These are phyloP conservation scores for Gracilaria caudata DNA, from an alignment of 23 red algal species.

Conservation along the genomic window DNA sequence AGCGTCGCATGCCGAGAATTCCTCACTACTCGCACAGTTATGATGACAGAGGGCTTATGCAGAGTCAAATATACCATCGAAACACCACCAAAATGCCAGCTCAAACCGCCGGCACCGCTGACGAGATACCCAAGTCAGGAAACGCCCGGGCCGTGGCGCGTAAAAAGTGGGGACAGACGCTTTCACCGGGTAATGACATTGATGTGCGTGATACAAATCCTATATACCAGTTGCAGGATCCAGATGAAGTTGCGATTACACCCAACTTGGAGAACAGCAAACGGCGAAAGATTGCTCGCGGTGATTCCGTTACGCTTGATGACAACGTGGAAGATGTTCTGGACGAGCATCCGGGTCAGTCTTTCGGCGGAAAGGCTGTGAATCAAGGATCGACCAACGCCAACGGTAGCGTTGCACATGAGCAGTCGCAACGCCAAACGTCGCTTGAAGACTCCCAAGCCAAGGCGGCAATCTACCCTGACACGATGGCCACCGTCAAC, in stretches of 20 bases:
- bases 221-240: not conserved
- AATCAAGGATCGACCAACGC: not conserved
- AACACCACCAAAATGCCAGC: conserved; percentile 34
- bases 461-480: not conserved
- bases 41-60: not conserved
- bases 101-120: not conserved
- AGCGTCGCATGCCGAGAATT: conserved; percentile 33
- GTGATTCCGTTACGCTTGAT: conserved; percentile 10
- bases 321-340: conserved; percentile 14
- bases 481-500: not conserved
- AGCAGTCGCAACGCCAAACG: not conserved
- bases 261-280: not conserved
- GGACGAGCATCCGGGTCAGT: not conserved
- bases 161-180: not conserved
- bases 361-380: not conserved
- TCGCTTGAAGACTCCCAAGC: not conserved
- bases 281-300: conserved; percentile 29
- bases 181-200: not conserved
- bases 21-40: not conserved
- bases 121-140: not conserved
- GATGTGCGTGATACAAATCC: conserved; percentile 5
- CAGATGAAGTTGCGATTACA: conserved; percentile 9
- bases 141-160: not conserved
- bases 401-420: not conserved
- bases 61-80: conserved; percentile 35